Conservation (phyloP, 208 protist genomes). For the Leishmania mexicana region DNA sequence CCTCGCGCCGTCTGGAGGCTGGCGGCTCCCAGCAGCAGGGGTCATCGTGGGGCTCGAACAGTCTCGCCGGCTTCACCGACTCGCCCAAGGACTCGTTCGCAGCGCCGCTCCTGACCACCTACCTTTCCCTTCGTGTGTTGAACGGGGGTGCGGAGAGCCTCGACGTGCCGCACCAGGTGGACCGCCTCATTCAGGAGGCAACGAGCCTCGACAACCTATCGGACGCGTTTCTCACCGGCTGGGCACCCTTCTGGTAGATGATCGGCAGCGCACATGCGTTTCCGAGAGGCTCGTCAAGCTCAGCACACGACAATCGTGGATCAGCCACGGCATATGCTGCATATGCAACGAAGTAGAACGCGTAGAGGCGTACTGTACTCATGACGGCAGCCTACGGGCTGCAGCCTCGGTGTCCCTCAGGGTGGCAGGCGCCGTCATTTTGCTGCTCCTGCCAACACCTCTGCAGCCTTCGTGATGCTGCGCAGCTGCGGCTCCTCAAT, state of each 20-base stretch:
- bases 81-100: constrained; percentile 47
- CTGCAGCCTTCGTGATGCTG: not conserved
- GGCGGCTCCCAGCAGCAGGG: constrained; percentile 29
- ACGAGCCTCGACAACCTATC: constrained; percentile 89
- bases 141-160: constrained; percentile 64
- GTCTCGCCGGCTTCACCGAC: constrained; percentile 38
- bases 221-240: constrained; percentile 90
- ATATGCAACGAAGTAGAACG: not conserved
- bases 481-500: not conserved
- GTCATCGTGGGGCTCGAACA: constrained; percentile 58
- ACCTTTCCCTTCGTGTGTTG: constrained; percentile 65
- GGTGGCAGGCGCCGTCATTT: not conserved
- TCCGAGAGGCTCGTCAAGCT: not conserved
- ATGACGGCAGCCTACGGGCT: not conserved
- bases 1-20: constrained; percentile 36
- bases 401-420: not conserved
- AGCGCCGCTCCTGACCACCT: constrained; percentile 71
- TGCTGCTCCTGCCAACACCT: not conserved
- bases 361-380: not conserved
- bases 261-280: not conserved
- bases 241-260: constrained; percentile 90
- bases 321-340: not conserved
- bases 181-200: constrained; percentile 89
- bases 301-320: not conserved
- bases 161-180: constrained; percentile 86